These are phyloP conservation scores for Adansonia digitata DNA, from an alignment of 345 rosid genomes.

Conservation along the genomic window DNA sequence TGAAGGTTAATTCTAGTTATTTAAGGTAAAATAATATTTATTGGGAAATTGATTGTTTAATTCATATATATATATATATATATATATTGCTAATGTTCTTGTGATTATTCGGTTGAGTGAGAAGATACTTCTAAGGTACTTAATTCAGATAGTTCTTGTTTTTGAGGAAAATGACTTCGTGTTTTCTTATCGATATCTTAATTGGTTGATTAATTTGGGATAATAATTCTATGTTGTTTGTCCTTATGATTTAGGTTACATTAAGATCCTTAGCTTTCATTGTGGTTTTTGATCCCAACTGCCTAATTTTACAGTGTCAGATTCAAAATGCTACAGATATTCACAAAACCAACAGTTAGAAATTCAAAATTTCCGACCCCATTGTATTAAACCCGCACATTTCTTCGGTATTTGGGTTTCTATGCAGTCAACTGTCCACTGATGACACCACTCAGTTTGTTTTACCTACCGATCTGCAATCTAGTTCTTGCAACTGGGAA, in stretches of 20 bases:
- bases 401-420: neutral
- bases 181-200: neutral
- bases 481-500: neutral
- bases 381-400: neutral
- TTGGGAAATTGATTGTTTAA: neutral
- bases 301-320: neutral
- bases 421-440: neutral
- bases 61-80: too few relatives aligned
- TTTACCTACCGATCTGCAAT: neutral
- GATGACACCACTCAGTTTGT: neutral
- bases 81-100: neutral
- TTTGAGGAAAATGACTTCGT: neutral
- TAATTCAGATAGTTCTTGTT: neutral
- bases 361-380: neutral
- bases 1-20: slow-evolving; percentile 4
- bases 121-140: neutral
- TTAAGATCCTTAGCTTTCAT: neutral
- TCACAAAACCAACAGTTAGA: neutral
- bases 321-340: too few relatives aligned
- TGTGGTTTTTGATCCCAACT: neutral
- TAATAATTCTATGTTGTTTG: neutral
- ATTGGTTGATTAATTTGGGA: neutral
- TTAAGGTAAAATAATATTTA: neutral
- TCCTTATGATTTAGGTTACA: slow-evolving; percentile 1
- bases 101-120: neutral